Conservation (phyloP, 352 stramenopile genomes). For the Thalassiosira oceanica region DNA sequence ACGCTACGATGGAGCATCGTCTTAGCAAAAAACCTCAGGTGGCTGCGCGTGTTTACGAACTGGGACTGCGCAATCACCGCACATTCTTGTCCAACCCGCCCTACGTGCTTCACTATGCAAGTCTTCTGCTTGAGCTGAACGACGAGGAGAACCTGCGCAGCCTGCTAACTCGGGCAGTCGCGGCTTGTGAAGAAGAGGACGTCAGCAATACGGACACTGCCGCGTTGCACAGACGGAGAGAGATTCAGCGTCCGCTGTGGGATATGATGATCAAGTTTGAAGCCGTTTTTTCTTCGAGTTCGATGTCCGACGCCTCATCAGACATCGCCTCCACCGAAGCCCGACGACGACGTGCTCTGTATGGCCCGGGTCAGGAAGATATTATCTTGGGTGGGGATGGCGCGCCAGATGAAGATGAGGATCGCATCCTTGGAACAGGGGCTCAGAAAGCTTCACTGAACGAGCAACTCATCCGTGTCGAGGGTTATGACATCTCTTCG, state of each 20-base stretch:
- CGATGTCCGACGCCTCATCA: no score
- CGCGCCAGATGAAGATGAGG: no score
- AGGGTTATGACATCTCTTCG: no score
- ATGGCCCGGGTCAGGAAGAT: no score
- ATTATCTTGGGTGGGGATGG: no score
- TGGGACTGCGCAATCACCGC: constrained; percentile 70
- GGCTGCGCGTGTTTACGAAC: constrained; percentile 74
- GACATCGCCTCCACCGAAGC: no score
- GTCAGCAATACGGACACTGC: constrained; percentile 21
- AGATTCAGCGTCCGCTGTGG: constrained; percentile 61
- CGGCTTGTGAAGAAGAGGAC: constrained; percentile 60
- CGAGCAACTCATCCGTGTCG: no score
- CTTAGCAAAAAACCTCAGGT: constrained; percentile 65
- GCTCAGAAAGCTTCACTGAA: no score
- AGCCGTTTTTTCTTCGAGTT: no score
- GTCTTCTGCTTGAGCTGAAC: constrained; percentile 71
- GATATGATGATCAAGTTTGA: no score
- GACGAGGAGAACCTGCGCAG: constrained; percentile 75
- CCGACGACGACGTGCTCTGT: no score
- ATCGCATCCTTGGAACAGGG: no score
- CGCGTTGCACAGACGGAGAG: constrained; percentile 17
- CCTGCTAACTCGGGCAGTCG: constrained; percentile 70
- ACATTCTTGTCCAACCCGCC: constrained; percentile 68
- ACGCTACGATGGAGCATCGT: constrained; percentile 79
- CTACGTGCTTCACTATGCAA: constrained; percentile 74